phyloP scores from a whole-genome alignment of 2,329 filamentous ascomycete species.

The Aspergillus felis region DNA sequence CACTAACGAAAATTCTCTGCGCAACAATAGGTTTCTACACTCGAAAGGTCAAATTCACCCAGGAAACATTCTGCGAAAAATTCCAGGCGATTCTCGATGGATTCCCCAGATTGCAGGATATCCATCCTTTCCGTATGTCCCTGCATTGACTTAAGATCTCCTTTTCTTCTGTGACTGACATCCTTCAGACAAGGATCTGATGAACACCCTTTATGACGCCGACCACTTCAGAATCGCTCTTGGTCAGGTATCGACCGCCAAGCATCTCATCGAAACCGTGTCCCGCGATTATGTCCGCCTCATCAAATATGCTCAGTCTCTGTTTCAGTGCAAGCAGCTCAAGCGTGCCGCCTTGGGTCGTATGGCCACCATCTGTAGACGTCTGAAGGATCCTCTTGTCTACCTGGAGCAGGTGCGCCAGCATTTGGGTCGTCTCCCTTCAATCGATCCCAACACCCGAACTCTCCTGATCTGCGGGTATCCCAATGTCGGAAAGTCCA shows the following conservation, averaged over 20 bases:
- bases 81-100: constrained; percentile 84
- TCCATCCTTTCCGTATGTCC: constrained; percentile 82
- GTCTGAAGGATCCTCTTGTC: constrained; percentile 87
- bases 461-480: constrained; percentile 96
- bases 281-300: constrained; percentile 93
- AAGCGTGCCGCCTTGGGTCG: constrained; percentile 94
- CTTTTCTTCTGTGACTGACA: constrained; percentile 15
- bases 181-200: constrained; percentile 64
- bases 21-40: constrained; percentile 73
- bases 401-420: constrained; percentile 97
- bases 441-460: constrained; percentile 97
- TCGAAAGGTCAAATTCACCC: constrained; percentile 95
- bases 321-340: constrained; percentile 99
- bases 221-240: constrained; percentile 97
- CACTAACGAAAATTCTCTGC: constrained; percentile 27
- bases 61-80: constrained; percentile 95
- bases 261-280: constrained; percentile 94
- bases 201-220: constrained; percentile 98
- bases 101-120: constrained; percentile 88
- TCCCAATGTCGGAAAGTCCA: constrained; percentile 96
- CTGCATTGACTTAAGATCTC: constrained; percentile 15
- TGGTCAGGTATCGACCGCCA: constrained; percentile 91
- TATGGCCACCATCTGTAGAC: constrained; percentile 96
- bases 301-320: constrained; percentile 90
- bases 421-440: constrained; percentile 92